phyloP scores from a whole-genome alignment of 139 green algal genomes.

The Raphidocelis subcapitata region DNA sequence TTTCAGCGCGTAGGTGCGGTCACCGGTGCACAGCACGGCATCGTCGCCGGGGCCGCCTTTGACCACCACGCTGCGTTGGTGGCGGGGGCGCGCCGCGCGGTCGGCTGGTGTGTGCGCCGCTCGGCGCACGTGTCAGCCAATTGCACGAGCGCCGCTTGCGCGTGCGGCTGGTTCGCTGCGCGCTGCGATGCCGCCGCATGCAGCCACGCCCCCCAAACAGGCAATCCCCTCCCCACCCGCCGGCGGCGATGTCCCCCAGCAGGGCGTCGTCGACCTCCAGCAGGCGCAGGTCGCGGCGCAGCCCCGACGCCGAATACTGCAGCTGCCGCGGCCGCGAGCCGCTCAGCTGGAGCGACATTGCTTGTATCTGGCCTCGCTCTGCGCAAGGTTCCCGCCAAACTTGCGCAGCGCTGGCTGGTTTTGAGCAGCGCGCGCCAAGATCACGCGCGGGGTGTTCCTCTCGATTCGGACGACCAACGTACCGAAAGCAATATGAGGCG shows the following conservation, averaged over 20 bases:
- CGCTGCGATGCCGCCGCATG: neutral
- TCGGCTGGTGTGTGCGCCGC: neutral
- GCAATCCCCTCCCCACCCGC: constrained; percentile 19
- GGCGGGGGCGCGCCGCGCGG: neutral
- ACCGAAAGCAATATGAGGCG: too few relatives aligned
- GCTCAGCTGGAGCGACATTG: constrained; percentile 29
- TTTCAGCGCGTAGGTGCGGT: constrained; percentile 48
- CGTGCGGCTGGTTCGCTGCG: neutral
- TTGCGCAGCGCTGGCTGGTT: too few relatives aligned
- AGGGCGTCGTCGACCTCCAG: constrained; percentile 38
- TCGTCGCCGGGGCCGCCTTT: constrained; percentile 40
- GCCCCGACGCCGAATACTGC: constrained; percentile 12
- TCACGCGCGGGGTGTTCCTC: too few relatives aligned
- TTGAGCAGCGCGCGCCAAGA: too few relatives aligned
- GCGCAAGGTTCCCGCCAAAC: too few relatives aligned
- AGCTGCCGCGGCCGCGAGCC: constrained; percentile 15
- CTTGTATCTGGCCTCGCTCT: too few relatives aligned
- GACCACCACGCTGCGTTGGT: constrained; percentile 40
- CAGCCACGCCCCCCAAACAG: neutral
- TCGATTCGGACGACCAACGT: too few relatives aligned
- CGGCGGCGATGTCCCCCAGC: constrained; percentile 21
- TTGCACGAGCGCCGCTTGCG: neutral
- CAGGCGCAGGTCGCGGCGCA: constrained; percentile 24
- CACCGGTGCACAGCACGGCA: constrained; percentile 48
- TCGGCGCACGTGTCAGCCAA: too few relatives aligned